Conservation (phyloP, 257 asterid genomes). For the Solanum bukasovii region DNA sequence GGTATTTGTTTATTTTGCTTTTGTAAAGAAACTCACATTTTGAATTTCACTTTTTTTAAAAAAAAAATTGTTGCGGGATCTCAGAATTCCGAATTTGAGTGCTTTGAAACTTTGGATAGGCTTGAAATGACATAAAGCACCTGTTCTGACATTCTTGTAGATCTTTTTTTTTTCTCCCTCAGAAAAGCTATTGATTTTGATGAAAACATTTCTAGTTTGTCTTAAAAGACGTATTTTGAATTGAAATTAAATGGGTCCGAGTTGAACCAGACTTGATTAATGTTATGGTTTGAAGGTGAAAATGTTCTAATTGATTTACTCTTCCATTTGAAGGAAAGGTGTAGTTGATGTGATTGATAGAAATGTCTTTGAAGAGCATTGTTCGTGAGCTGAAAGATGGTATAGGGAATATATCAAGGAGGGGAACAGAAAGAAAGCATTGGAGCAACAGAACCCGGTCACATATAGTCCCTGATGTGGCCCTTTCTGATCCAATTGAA, state of each 20-base stretch:
- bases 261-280: not conserved
- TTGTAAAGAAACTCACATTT: not conserved
- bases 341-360: conserved; percentile 9
- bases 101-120: not conserved
- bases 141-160: not conserved
- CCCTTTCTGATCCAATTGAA: conserved; percentile 39
- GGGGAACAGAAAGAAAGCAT: conserved; percentile 48
- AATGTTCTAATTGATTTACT: not conserved
- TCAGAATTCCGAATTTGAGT: not conserved
- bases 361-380: conserved; percentile 77
- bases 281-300: not conserved
- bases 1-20: not conserved
- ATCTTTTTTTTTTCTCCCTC: not conserved
- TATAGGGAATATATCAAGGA: conserved; percentile 63
- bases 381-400: conserved; percentile 83
- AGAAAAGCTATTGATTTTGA: not conserved
- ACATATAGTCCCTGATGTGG: conserved; percentile 61
- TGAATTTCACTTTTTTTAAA: not conserved
- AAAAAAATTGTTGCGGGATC: not conserved
- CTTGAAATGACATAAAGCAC: not conserved
- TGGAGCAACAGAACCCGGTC: conserved; percentile 63
- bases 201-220: not conserved
- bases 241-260: not conserved
- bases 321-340: conserved; percentile 6
- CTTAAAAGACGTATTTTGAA: not conserved